Evolutionary conservation across 352 stramenopile genomes (phyloP), one percentile per base, ranked within the genome.

Genomic region (Globisporangium spiculum): DNA sequence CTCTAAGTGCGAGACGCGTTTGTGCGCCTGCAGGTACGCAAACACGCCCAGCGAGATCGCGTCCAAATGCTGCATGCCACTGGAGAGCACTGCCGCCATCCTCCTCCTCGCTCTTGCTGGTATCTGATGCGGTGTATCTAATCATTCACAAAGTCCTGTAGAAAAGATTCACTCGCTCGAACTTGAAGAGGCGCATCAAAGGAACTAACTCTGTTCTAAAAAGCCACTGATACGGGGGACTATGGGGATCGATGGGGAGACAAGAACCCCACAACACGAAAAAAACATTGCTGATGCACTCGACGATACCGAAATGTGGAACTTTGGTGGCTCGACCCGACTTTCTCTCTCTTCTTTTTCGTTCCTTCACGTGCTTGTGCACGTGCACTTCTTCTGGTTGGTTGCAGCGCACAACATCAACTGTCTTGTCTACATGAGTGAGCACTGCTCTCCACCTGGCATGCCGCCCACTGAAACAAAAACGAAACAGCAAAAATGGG

Each of bases 391-490:
- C 3, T 52, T 52, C 44, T 46, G 38, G 20, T 46, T 20, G 1
- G 6, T 10, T 22, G 30, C 38, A 62, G 30, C 22, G 7, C 38
- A 20, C 14, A 44, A 9, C 56, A 38, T 26, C 41, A 14, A 22
- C 3, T 9, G 22, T 32, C 24, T 65, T 53, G 60, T 24, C 76
- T 60, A 94, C 86, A 94, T 94, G 67, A 94, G 30, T 32, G 75
- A 74, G 73, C 86, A 94, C 65, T 92, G 86, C 36, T 94, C 84
- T 66, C 85, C 76, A n/a, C 83, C 84, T 48, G 80, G 70, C n/a
- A 70, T 73, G 12, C 75, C 81, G 52, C 77, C 75, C 67, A 86
- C 83, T 90, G 66, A 16, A 60, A 68, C 26, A 32, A 66, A 64
- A 14, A 16, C 12, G 53, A 68, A 63, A 69, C 44, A 32, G 18